Percentiles rank a stretch among this genome's conserved stretches.
Evolutionary conservation across 208 protist species (phyloP).

Genomic region (Spongospora subterranea): DNA sequence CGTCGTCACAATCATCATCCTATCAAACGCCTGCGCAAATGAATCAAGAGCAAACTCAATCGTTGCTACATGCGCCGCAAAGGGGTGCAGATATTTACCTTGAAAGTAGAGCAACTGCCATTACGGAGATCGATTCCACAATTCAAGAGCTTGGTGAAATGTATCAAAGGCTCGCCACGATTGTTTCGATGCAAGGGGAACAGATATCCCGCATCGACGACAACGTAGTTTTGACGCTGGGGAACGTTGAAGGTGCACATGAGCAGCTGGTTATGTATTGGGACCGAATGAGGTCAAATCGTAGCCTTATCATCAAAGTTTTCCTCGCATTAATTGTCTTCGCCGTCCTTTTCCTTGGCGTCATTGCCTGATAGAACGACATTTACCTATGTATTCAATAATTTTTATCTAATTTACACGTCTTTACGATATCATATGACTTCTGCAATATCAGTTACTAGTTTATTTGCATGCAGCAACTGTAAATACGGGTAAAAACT

Average conservation of each 20-base stretch:
- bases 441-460: too few relatives aligned
- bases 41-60: not conserved
- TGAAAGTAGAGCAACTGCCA: not conserved
- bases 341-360: not conserved
- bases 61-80: not conserved
- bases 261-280: slow-evolving; percentile 54
- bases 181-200: slow-evolving; percentile 16
- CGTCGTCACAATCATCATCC: not conserved
- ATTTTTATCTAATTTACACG: too few relatives aligned
- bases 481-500: too few relatives aligned
- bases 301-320: slow-evolving; percentile 37
- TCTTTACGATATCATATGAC: too few relatives aligned
- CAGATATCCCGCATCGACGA: slow-evolving; percentile 12
- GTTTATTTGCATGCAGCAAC: too few relatives aligned
- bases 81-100: slow-evolving; percentile 26
- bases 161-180: slow-evolving; percentile 12
- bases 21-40: not conserved
- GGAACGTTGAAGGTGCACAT: not conserved
- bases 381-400: not conserved
- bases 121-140: slow-evolving; percentile 13
- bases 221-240: not conserved
- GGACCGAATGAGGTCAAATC: slow-evolving; percentile 37
- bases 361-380: not conserved
- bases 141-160: slow-evolving; percentile 48
- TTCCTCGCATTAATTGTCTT: slow-evolving; percentile 34